phyloP scores from a whole-genome alignment of 2,329 filamentous ascomycete genomes.

The Akanthomyces uredinophilus region DNA sequence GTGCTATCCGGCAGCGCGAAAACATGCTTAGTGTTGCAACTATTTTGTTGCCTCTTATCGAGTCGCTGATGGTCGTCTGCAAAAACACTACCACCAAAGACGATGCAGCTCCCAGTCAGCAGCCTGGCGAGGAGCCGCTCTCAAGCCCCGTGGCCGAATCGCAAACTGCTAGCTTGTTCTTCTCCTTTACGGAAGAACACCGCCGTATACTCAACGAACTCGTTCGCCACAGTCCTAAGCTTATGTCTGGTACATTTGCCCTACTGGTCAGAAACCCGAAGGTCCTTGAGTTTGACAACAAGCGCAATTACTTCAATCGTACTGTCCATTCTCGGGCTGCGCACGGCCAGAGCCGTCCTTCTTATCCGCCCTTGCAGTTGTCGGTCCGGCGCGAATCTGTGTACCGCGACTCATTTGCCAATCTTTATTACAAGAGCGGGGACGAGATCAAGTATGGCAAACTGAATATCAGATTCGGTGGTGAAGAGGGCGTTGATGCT shows the following conservation, averaged over 20 bases:
- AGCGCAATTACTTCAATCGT: slow-evolving; percentile 97
- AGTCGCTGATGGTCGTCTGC: slow-evolving; percentile 97
- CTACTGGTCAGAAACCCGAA: slow-evolving; percentile 97
- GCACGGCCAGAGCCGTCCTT: slow-evolving; percentile 62
- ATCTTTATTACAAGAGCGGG: slow-evolving; percentile 92
- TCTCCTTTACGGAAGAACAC: slow-evolving; percentile 95
- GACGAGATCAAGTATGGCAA: slow-evolving; percentile 99
- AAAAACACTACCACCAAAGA: slow-evolving; percentile 89
- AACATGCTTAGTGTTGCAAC: slow-evolving; percentile 97
- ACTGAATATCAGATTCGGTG: slow-evolving; percentile 93
- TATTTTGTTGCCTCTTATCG: slow-evolving; percentile 88
- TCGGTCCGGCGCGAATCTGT: slow-evolving; percentile 89
- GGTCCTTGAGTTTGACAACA: slow-evolving; percentile 98
- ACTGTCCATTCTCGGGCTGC: slow-evolving; percentile 72
- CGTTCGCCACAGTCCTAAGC: slow-evolving; percentile 90
- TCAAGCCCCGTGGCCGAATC: slow-evolving; percentile 72
- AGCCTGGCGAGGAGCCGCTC: slow-evolving; percentile 62
- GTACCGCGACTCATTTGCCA: slow-evolving; percentile 97
- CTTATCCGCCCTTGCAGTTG: slow-evolving; percentile 71
- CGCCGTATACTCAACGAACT: slow-evolving; percentile 97
- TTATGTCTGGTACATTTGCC: slow-evolving; percentile 98
- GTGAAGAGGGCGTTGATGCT: slow-evolving; percentile 95
- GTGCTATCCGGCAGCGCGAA: slow-evolving; percentile 82
- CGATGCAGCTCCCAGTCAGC: slow-evolving; percentile 44
- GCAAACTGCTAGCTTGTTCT: slow-evolving; percentile 86